Evolutionary conservation across 495 filamentous ascomycete species (phyloP), one percentile per base, ranked within the genome.

Genomic region (Tetracladium marchalianum): DNA sequence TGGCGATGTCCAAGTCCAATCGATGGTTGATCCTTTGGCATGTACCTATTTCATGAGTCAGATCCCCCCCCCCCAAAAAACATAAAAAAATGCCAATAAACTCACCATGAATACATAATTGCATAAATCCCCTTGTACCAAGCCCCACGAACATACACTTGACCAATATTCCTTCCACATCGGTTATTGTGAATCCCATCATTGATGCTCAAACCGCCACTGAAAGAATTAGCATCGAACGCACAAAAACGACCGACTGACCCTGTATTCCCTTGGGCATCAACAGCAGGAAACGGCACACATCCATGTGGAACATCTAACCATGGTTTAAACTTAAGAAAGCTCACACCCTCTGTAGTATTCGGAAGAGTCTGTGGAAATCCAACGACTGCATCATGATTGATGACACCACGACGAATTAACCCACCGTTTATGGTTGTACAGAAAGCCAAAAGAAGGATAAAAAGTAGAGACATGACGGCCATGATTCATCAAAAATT

Each of bases 251-350:
- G 46, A 2, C n/a, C 5, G 31, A 56, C 68, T 54, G 45, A 75
- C 73, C 62, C 65, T 35, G 67, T 73, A 39, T 74, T 57, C 6
- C 73, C 73, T 0, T 61, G 53, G 0, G 57, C 64, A 46, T 77
- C 68, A 7, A 77, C 70, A 2, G 67, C 72, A 1, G 73, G 71
- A 54, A 74, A 76, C 0, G 73, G 73, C 8, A 77, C 73, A 44
- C 73, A 77, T 22, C 73, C 72, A 50, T 70, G 71, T 9, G 58
- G 58, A 8, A 77, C 72, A 1, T 75, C 44, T 5, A 77, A 57
- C 24, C 65, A 62, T 4, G 73, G 73, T 50, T 77, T 58, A 48
- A 73, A 77, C 12, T 66, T 67, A 16, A 70, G 47, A 45, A 71
- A 71, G 5, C 72, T 46, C 3, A 64, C 59, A 0, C 73, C 73